These are phyloP conservation scores for Colletotrichum gigasporum DNA, from an alignment of 2,329 filamentous ascomycete genomes.

Conservation along the genomic window DNA sequence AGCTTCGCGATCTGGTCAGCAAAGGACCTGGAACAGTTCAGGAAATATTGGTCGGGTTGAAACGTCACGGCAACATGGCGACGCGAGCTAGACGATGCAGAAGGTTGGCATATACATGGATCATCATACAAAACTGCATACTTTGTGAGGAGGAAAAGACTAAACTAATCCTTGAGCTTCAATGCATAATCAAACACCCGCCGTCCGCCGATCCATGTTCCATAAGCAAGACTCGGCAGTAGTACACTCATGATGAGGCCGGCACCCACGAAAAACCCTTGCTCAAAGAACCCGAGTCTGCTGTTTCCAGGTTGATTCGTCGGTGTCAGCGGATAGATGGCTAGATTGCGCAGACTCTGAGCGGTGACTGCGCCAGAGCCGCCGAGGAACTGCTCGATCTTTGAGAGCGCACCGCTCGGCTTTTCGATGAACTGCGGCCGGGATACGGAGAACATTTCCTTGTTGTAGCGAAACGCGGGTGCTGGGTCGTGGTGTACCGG, in stretches of 20 bases:
- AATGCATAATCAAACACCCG: slow-evolving; percentile 21
- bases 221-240: slow-evolving; percentile 22
- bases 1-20: too few species aligned
- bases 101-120: too few species aligned
- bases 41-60: too few species aligned
- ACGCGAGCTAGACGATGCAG: too few species aligned
- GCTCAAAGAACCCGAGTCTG: slow-evolving; percentile 25
- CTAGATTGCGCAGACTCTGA: slow-evolving; percentile 1
- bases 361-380: background rate
- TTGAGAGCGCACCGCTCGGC: background rate
- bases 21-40: too few species aligned
- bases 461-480: slow-evolving; percentile 16
- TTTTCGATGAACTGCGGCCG: slow-evolving; percentile 22
- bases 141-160: background rate
- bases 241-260: slow-evolving; percentile 22
- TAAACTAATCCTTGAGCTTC: background rate
- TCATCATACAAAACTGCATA: too few species aligned
- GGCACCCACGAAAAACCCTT: slow-evolving; percentile 20
- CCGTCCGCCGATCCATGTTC: slow-evolving; percentile 26
- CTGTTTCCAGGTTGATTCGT: slow-evolving; percentile 24
- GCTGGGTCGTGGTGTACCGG: slow-evolving; percentile 9
- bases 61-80: too few species aligned
- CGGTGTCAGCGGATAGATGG: slow-evolving; percentile 6
- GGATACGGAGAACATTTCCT: slow-evolving; percentile 25
- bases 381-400: slow-evolving; percentile 16